These are phyloP conservation scores for Jimgerdemannia lactiflua DNA, from an alignment of 192 early-diverging fungal species.

Conservation along the genomic window DNA sequence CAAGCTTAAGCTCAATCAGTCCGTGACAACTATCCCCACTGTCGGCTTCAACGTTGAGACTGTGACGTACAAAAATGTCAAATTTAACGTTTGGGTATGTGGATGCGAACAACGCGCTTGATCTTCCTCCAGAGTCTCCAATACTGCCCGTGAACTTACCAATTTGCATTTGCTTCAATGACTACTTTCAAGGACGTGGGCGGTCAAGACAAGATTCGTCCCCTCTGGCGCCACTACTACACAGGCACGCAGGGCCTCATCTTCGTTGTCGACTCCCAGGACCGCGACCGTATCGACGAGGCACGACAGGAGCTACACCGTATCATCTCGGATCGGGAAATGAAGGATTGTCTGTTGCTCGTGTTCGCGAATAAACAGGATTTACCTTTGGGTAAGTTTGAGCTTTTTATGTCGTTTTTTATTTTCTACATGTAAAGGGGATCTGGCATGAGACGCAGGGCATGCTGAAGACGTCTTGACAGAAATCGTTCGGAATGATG, in stretches of 20 bases:
- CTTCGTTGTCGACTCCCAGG: conserved; percentile 87
- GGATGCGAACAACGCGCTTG: background rate
- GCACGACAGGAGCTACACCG: conserved; percentile 80
- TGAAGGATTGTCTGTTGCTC: conserved; percentile 78
- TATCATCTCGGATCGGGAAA: conserved; percentile 80
- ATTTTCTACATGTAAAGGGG: too few relatives aligned
- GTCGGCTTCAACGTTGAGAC: conserved; percentile 92
- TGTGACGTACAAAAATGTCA: conserved; percentile 76
- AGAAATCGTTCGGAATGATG: too few relatives aligned
- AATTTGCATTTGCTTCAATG: too few relatives aligned
- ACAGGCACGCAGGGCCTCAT: conserved; percentile 83
- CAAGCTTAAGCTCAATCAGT: conserved; percentile 98
- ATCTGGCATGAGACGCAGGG: too few relatives aligned
- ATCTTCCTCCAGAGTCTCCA: too few relatives aligned
- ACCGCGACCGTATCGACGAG: conserved; percentile 85
- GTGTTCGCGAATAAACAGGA: conserved; percentile 88
- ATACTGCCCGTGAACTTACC: too few relatives aligned
- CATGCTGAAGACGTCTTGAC: too few relatives aligned
- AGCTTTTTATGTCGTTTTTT: background rate
- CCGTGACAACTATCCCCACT: conserved; percentile 98
- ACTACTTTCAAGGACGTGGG: conserved; percentile 64
- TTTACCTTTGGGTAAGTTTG: conserved; percentile 47
- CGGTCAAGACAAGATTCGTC: conserved; percentile 90
- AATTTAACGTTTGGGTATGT: conserved; percentile 9
- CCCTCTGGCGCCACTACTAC: conserved; percentile 85